Percentiles rank a stretch among this genome's conserved stretches.
Conservation (phyloP, 2,329 filamentous ascomycete genomes). For the Penicillium rolfsii region DNA sequence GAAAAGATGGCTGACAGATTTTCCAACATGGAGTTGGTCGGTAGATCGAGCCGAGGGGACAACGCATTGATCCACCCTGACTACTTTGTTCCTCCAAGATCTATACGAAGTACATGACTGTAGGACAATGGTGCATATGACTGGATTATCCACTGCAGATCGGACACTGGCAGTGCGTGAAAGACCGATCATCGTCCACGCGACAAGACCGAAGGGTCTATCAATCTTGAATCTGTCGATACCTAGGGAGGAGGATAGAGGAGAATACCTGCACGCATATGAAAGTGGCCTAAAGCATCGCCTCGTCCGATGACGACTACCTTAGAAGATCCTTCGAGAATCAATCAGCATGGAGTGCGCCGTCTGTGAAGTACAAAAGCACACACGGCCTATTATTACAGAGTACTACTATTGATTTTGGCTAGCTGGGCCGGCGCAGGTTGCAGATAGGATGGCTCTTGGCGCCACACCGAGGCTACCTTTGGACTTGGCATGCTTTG, state of each 20-base stretch:
- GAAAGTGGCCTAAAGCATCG: neutral
- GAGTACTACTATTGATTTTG: neutral
- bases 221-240: neutral
- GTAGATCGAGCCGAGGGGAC: neutral
- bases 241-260: neutral
- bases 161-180: conserved; percentile 12
- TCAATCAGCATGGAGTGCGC: neutral
- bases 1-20: neutral
- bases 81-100: neutral
- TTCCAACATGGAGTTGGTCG: neutral
- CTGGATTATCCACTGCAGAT: conserved; percentile 19
- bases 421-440: neutral
- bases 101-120: neutral
- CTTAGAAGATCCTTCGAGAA: neutral
- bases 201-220: conserved; percentile 4
- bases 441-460: neutral
- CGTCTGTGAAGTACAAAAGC: neutral
- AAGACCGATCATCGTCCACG: conserved; percentile 11
- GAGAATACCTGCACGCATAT: neutral
- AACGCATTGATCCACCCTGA: neutral
- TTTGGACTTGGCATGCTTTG: conserved; percentile 21
- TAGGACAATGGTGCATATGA: neutral
- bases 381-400: neutral
- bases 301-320: conserved; percentile 3
- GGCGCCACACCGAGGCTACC: conserved; percentile 11